phyloP scores from a whole-genome alignment of 495 filamentous ascomycete genomes.

The Hyaloscypha variabilis region DNA sequence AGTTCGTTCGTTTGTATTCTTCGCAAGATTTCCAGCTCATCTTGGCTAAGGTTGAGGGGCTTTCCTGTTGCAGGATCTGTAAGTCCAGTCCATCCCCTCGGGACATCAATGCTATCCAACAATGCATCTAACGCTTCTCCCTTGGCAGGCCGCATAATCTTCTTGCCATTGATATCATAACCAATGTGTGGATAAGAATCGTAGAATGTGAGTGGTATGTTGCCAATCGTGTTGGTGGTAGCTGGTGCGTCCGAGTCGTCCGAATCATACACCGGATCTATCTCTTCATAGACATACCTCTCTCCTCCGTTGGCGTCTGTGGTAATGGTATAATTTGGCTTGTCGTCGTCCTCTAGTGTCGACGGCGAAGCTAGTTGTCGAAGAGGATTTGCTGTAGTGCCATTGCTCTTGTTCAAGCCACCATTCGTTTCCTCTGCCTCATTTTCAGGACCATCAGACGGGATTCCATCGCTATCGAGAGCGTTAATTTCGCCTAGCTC shows the following conservation, averaged over 20 bases:
- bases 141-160: constrained; percentile 92
- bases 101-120: constrained; percentile 95
- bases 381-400: constrained; percentile 30
- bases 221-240: constrained; percentile 85
- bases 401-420: constrained; percentile 36
- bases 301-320: constrained; percentile 56
- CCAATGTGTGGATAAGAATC: constrained; percentile 98
- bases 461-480: constrained; percentile 59
- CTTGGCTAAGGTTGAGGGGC: constrained; percentile 81
- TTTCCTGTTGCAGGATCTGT: constrained; percentile 93
- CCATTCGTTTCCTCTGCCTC: constrained; percentile 22
- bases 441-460: constrained; percentile 51
- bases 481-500: constrained; percentile 48
- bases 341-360: constrained; percentile 42
- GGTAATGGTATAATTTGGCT: constrained; percentile 60
- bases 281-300: constrained; percentile 72
- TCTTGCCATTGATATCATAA: constrained; percentile 98
- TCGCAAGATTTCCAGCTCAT: constrained; percentile 86
- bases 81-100: constrained; percentile 96
- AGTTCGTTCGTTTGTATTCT: constrained; percentile 91
- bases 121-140: constrained; percentile 93
- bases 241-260: constrained; percentile 87
- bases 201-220: constrained; percentile 94
- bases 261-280: constrained; percentile 93
- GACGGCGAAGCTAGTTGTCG: constrained; percentile 30